These are phyloP conservation scores for Schizophyllum amplum DNA, from an alignment of 1,284 basidiomycete species.

Conservation along the genomic window DNA sequence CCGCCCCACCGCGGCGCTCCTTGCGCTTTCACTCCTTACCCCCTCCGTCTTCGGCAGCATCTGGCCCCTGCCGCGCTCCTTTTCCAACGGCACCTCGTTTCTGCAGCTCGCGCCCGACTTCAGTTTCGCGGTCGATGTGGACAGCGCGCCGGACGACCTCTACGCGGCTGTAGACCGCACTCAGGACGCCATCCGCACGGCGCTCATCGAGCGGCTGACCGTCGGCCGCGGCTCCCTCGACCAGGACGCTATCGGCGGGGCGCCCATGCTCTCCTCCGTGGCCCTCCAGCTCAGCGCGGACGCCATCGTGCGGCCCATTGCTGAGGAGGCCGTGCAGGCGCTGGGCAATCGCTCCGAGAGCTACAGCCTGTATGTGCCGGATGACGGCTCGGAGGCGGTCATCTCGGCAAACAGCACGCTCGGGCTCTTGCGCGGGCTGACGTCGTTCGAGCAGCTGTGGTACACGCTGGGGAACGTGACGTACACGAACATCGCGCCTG, in stretches of 20 bases:
- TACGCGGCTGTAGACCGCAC: slow-evolving; percentile 35
- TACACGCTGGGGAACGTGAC: slow-evolving; percentile 42
- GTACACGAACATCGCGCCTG: slow-evolving; percentile 54
- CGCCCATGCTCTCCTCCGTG: slow-evolving; percentile 24
- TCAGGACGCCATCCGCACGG: slow-evolving; percentile 29
- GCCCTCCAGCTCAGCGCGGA: slow-evolving; percentile 32
- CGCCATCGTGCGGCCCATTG: slow-evolving; percentile 32
- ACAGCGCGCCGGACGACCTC: slow-evolving; percentile 37
- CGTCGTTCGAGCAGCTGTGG: slow-evolving; percentile 78
- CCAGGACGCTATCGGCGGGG: slow-evolving; percentile 21
- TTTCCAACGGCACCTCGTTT: slow-evolving; percentile 22
- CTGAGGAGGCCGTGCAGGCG: slow-evolving; percentile 46
- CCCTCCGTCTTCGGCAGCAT: slow-evolving; percentile 7
- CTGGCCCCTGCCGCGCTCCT: slow-evolving; percentile 28
- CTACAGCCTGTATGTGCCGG: slow-evolving; percentile 59
- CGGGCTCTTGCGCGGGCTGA: slow-evolving; percentile 73
- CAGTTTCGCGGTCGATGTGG: slow-evolving; percentile 27
- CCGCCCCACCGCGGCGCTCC: neutral
- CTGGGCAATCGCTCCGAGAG: slow-evolving; percentile 53
- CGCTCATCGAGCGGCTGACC: slow-evolving; percentile 35
- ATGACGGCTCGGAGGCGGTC: slow-evolving; percentile 47
- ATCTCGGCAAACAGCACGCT: slow-evolving; percentile 67
- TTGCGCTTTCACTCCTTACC: neutral
- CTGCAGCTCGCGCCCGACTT: slow-evolving; percentile 30
- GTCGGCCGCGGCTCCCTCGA: slow-evolving; percentile 41